These are phyloP conservation scores for Astrothelium subdiscretum DNA, from an alignment of 495 filamentous ascomycete genomes.

Conservation along the genomic window DNA sequence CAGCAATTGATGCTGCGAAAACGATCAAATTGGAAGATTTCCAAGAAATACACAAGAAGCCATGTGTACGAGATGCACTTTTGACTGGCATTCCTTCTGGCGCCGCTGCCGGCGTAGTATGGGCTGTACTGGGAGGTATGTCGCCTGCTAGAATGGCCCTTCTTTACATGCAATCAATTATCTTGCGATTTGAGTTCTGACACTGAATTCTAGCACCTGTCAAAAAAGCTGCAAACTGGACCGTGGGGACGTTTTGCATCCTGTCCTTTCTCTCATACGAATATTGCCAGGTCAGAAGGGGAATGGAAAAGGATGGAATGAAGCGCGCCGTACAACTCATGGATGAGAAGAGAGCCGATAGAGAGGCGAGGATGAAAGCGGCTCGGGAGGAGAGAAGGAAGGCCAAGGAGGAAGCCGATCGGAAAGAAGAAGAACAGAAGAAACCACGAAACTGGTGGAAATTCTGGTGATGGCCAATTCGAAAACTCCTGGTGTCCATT, in stretches of 20 bases:
- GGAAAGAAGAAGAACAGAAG: slow-evolving; percentile 21
- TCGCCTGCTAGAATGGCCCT: neutral
- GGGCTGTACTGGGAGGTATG: slow-evolving; percentile 65
- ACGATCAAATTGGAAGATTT: slow-evolving; percentile 60
- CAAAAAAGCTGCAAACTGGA: slow-evolving; percentile 64
- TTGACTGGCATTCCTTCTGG: slow-evolving; percentile 72
- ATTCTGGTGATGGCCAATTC: neutral
- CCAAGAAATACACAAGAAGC: slow-evolving; percentile 59
- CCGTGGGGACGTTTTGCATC: slow-evolving; percentile 59
- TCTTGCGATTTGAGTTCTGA: neutral
- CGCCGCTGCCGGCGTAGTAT: slow-evolving; percentile 57
- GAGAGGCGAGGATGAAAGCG: slow-evolving; percentile 39
- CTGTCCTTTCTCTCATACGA: slow-evolving; percentile 59
- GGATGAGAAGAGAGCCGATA: slow-evolving; percentile 45
- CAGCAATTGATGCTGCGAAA: slow-evolving; percentile 46
- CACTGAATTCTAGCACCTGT: slow-evolving; percentile 30
- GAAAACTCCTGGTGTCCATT: neutral
- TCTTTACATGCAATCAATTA: neutral
- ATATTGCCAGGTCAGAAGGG: slow-evolving; percentile 62
- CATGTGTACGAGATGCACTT: slow-evolving; percentile 73
- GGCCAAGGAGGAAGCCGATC: slow-evolving; percentile 30
- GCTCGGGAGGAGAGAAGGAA: slow-evolving; percentile 44
- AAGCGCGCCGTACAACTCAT: slow-evolving; percentile 70
- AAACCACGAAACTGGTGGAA: neutral
- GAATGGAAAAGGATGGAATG: slow-evolving; percentile 65